These are phyloP conservation scores for Cladosporium velox DNA, from an alignment of 2,329 filamentous ascomycete genomes.

Conservation along the genomic window DNA sequence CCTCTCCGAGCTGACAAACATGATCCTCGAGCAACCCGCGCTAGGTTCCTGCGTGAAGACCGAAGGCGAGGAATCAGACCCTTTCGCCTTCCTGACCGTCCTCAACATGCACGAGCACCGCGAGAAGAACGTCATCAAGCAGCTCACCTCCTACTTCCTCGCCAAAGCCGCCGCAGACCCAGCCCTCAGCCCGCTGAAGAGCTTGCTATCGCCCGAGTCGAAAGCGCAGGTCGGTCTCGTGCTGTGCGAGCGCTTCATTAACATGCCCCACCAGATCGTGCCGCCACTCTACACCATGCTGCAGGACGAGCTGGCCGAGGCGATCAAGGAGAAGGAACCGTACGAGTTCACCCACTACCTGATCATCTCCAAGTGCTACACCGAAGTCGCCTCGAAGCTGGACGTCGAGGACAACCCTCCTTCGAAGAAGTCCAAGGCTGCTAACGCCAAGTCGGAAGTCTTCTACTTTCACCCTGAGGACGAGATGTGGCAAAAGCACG, in stretches of 20 bases:
- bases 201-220: constrained; percentile 41
- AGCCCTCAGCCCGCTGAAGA: constrained; percentile 38
- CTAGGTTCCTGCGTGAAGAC: constrained; percentile 96
- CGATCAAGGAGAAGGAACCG: constrained; percentile 85
- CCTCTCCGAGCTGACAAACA: constrained; percentile 79
- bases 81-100: constrained; percentile 88
- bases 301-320: constrained; percentile 84
- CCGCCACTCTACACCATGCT: constrained; percentile 96
- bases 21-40: constrained; percentile 77
- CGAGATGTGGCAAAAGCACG: constrained; percentile 79
- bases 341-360: constrained; percentile 94
- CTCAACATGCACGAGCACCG: constrained; percentile 78
- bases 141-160: constrained; percentile 70
- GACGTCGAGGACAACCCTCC: constrained; percentile 65
- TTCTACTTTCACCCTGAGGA: constrained; percentile 98
- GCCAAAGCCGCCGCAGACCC: constrained; percentile 55
- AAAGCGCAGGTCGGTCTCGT: constrained; percentile 72
- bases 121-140: constrained; percentile 69
- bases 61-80: constrained; percentile 89
- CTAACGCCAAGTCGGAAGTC: constrained; percentile 56
- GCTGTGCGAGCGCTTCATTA: constrained; percentile 90
- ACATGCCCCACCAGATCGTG: constrained; percentile 90
- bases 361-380: constrained; percentile 87
- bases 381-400: constrained; percentile 79
- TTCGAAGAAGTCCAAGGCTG: constrained; percentile 60